Evolutionary conservation across 108 stramenopile genomes (phyloP).

Genomic region (Poteriospumella lacustris): DNA sequence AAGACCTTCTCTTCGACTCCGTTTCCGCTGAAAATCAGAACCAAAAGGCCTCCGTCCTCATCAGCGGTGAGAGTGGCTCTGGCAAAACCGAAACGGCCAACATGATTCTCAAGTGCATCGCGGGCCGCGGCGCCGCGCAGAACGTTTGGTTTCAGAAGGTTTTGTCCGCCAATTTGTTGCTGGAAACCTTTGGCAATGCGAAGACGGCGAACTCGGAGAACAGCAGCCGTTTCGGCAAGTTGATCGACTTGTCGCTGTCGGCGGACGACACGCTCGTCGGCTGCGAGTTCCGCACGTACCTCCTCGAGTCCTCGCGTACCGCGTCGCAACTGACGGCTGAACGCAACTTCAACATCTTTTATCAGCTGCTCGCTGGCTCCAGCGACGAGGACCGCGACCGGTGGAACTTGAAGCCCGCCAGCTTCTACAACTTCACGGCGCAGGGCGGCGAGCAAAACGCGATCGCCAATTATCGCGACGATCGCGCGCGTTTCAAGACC

Average conservation of each 20-base stretch:
- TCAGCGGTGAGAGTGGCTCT: slow-evolving; percentile 71
- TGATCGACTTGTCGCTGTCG: not conserved
- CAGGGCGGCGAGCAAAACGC: too few species aligned
- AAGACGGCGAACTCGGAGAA: not conserved
- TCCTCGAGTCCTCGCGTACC: not conserved
- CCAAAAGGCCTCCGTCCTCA: slow-evolving; percentile 54
- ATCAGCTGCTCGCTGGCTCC: slow-evolving; percentile 23
- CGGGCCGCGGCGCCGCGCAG: not conserved
- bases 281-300: not conserved
- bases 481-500: too few species aligned
- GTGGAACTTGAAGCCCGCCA: not conserved
- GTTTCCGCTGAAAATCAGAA: too few species aligned
- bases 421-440: not conserved
- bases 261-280: not conserved
- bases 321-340: slow-evolving; percentile 2
- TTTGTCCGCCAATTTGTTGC: not conserved
- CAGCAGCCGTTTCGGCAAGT: slow-evolving; percentile 14
- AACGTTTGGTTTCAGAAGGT: not conserved
- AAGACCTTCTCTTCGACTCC: too few species aligned
- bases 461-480: too few species aligned
- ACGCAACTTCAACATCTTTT: slow-evolving; percentile 46
- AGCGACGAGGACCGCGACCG: not conserved
- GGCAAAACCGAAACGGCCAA: slow-evolving; percentile 80
- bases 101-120: slow-evolving; percentile 55
- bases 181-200: slow-evolving; percentile 25